Evolutionary conservation across 2,329 filamentous ascomycete species (phyloP), one percentile per base, ranked within the genome.

Genomic region (Pestalotiopsis sp.): DNA sequence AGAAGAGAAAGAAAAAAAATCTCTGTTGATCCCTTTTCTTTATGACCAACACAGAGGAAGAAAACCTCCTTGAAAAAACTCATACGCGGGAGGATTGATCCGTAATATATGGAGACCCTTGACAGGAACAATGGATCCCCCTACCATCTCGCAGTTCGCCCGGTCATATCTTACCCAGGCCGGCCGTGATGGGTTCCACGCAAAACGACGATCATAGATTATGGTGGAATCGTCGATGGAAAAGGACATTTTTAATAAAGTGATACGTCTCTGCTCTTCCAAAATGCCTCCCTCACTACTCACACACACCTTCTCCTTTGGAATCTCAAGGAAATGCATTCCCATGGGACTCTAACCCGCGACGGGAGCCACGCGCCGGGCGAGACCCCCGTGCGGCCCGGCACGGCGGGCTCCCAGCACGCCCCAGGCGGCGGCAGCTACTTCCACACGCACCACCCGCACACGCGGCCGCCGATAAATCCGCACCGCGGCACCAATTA

Each of bases 161-260:
- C 7, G 45, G 45, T 52, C 45, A 52, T 52, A 59, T 20, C 57
- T 11, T 9, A 25, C n/a, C 56, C 27, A 13, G 57, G 23, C 57
- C 57, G 45, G 45, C 45, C 45, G 45, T 9, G 17, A 52, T 23
- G 17, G 45, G 45, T 52, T 52, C 45, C 45, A 52, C 45, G 45
- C 45, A 52, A 9, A 52, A 20, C 57, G 57, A 59, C 57, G 57
- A 59, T 59, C 57, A 59, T 27, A 59, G 57, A 59, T 59, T 27
- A 36, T 14, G 27, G 57, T 59, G 57, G 57, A 59, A 59, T 59
- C 57, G 25, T 13, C 27, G 57, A 59, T 36, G 27, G 12, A 59
- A 27, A 12, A 59, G 45, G 45, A n/a, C 17, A 52, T 12, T 27
- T 4, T 36, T 36, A 12, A 59, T 36, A 25, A 27, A n/a, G n/a